Percentiles rank a stretch among this genome's conserved stretches.
These are phyloP conservation scores for Achaetomium macrosporum DNA, from an alignment of 2,329 filamentous ascomycete species.

Conservation along the genomic window DNA sequence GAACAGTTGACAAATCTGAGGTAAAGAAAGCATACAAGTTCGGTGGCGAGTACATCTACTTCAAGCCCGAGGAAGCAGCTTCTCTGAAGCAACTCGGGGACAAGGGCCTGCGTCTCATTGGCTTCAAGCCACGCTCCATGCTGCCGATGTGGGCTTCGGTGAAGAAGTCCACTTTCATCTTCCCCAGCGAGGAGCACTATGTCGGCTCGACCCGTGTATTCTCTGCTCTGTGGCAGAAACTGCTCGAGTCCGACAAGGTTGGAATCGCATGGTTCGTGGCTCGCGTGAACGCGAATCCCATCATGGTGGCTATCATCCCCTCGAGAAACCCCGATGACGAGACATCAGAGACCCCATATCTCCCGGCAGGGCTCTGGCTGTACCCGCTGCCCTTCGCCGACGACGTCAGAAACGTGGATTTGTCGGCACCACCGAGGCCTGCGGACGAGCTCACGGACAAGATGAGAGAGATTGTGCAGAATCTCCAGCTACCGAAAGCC, in stretches of 20 bases:
- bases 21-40: slow-evolving; percentile 94
- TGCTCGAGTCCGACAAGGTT: slow-evolving; percentile 72
- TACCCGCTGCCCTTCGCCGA: slow-evolving; percentile 84
- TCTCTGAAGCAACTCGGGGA: slow-evolving; percentile 73
- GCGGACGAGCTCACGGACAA: slow-evolving; percentile 69
- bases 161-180: slow-evolving; percentile 86
- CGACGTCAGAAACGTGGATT: slow-evolving; percentile 72
- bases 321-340: slow-evolving; percentile 62
- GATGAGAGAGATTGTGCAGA: slow-evolving; percentile 78
- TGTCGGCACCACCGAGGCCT: slow-evolving; percentile 43
- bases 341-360: slow-evolving; percentile 58
- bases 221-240: slow-evolving; percentile 81
- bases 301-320: slow-evolving; percentile 75
- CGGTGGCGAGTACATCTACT: slow-evolving; percentile 82
- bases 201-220: slow-evolving; percentile 92
- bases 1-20: slow-evolving; percentile 72
- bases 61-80: slow-evolving; percentile 77
- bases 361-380: slow-evolving; percentile 84
- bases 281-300: slow-evolving; percentile 71
- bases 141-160: slow-evolving; percentile 80
- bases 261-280: slow-evolving; percentile 87
- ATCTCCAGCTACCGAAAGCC: slow-evolving; percentile 81
- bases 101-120: slow-evolving; percentile 79
- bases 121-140: slow-evolving; percentile 76
- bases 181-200: slow-evolving; percentile 84